Percentiles rank a stretch among this genome's conserved stretches.
Conservation (phyloP, 495 filamentous ascomycete species). For the Physcia stellaris region DNA sequence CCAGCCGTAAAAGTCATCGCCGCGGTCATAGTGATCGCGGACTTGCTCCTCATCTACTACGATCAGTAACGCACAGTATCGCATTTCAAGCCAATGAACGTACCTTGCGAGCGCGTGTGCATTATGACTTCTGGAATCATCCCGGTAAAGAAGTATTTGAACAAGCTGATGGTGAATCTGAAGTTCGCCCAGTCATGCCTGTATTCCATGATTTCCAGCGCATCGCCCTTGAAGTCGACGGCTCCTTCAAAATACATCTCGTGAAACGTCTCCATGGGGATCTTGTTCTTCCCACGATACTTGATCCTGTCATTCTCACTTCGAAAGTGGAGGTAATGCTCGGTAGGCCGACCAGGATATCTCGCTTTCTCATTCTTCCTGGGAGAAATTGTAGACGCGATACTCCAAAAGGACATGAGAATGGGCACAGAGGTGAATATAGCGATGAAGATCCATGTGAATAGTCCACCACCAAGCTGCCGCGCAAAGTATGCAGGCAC, state of each 20-base stretch:
- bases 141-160: conserved; percentile 53
- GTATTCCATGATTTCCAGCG: conserved; percentile 46
- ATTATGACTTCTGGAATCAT: conserved; percentile 56
- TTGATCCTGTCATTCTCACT: conserved; percentile 39
- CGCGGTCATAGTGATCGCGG: conserved; percentile 61
- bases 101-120: conserved; percentile 57
- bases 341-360: conserved; percentile 45
- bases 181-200: conserved; percentile 59
- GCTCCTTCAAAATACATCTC: conserved; percentile 53
- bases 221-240: conserved; percentile 53
- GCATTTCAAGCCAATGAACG: conserved; percentile 2
- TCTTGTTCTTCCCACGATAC: conserved; percentile 47
- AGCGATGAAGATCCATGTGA: conserved; percentile 43
- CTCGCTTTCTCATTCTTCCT: conserved; percentile 50
- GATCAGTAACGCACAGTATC: conserved; percentile 1
- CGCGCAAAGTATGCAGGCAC: conserved; percentile 40
- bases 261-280: conserved; percentile 53
- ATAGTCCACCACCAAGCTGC: conserved; percentile 39
- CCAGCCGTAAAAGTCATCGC: conserved; percentile 65
- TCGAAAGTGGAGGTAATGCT: conserved; percentile 52
- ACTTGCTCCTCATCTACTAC: conserved; percentile 61
- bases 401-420: conserved; percentile 43
- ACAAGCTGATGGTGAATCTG: conserved; percentile 50
- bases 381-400: conserved; percentile 42
- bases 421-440: conserved; percentile 41